Conservation (phyloP, 2,329 filamentous ascomycete species). For the Colletotrichum zoysiae region DNA sequence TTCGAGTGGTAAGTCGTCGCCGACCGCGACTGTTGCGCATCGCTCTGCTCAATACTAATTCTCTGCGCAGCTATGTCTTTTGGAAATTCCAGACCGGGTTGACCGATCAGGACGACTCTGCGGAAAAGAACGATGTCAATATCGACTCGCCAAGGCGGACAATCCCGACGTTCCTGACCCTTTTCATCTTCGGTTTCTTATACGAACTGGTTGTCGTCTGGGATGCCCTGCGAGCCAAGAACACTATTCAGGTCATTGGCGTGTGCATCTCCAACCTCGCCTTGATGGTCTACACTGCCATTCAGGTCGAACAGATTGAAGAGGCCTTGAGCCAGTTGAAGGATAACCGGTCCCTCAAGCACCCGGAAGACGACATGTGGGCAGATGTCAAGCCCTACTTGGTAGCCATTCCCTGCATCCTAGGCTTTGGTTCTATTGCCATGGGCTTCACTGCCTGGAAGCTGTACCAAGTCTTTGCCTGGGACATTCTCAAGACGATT, state of each 20-base stretch:
- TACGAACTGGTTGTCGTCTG: constrained; percentile 92
- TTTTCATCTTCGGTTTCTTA: constrained; percentile 97
- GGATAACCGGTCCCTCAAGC: constrained; percentile 49
- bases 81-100: constrained; percentile 81
- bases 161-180: constrained; percentile 93
- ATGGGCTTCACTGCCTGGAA: constrained; percentile 90
- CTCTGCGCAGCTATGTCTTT: constrained; percentile 82
- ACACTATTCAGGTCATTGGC: constrained; percentile 98
- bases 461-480: constrained; percentile 97
- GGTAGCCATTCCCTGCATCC: constrained; percentile 86
- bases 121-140: constrained; percentile 53
- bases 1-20: constrained; percentile 81
- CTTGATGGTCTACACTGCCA: constrained; percentile 90
- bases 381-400: constrained; percentile 78
- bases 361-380: constrained; percentile 69
- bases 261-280: constrained; percentile 93
- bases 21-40: neutral
- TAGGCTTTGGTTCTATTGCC: constrained; percentile 79
- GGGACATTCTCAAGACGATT: constrained; percentile 99
- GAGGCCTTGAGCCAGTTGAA: constrained; percentile 74
- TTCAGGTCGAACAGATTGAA: constrained; percentile 91
- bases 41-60: neutral
- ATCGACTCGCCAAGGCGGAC: constrained; percentile 71
- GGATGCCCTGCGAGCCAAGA: constrained; percentile 93
- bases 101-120: constrained; percentile 38